Evolutionary conservation across 164 flowering plant genomes (phyloP).

Genomic region (Berberis thunbergii): DNA sequence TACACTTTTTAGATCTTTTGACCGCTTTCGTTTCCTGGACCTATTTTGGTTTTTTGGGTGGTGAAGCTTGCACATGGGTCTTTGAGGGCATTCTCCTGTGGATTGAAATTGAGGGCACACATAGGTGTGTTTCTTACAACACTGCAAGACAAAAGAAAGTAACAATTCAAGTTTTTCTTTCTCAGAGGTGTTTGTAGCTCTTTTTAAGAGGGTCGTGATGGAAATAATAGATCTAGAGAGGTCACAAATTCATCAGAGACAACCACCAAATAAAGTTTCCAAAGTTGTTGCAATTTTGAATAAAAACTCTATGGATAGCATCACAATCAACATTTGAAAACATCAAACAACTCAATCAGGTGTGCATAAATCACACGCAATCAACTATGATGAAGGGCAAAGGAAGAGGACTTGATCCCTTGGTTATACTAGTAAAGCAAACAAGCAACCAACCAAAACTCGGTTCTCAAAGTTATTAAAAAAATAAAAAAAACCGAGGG

Average conservation of each 20-base stretch:
- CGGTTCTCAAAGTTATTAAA: background rate
- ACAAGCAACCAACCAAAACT: background rate
- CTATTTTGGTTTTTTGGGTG: conserved; percentile 57
- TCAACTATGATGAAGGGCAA: too few relatives aligned
- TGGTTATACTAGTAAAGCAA: background rate
- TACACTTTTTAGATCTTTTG: conserved; percentile 29
- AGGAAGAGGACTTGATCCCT: too few relatives aligned
- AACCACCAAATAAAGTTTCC: too few relatives aligned
- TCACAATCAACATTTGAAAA: too few relatives aligned
- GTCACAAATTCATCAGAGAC: too few relatives aligned
- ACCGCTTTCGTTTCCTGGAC: conserved; percentile 23
- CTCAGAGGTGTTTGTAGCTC: background rate
- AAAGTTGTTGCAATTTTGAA: too few relatives aligned
- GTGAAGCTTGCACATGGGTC: conserved; percentile 82
- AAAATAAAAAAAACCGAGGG: background rate
- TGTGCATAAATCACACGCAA: too few relatives aligned
- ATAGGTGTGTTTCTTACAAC: conserved; percentile 89
- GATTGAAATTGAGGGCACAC: conserved; percentile 70
- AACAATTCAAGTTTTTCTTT: background rate
- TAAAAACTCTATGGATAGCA: too few relatives aligned
- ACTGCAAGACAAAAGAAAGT: conserved; percentile 26
- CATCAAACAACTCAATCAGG: too few relatives aligned
- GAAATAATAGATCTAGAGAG: too few relatives aligned
- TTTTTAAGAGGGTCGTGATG: too few relatives aligned
- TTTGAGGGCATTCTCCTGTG: conserved; percentile 63